Evolutionary conservation across 257 asterid species (phyloP).

Genomic region (Przewalskia tangutica): DNA sequence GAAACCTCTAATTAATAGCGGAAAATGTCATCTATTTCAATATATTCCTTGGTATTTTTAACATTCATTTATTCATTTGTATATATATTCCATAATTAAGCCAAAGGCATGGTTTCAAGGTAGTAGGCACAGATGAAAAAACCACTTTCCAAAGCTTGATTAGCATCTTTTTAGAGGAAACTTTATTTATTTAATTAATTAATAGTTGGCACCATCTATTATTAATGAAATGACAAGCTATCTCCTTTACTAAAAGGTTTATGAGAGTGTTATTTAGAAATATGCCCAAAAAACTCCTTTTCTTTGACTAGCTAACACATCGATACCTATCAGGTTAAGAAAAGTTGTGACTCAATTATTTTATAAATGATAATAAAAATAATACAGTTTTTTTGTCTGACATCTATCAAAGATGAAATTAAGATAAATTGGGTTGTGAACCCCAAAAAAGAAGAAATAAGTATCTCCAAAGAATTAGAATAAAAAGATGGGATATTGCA

Average conservation of each 20-base stretch:
- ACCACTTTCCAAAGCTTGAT: background rate
- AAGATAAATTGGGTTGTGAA: background rate
- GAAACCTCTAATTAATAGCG: background rate
- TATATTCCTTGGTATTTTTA: too few relatives aligned
- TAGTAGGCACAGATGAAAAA: background rate
- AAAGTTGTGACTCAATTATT: background rate
- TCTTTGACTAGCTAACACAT: background rate
- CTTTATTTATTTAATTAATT: background rate
- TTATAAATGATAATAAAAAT: background rate
- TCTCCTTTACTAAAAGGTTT: background rate
- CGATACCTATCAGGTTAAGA: background rate
- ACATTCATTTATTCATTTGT: background rate
- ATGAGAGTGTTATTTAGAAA: background rate
- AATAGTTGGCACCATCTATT: background rate
- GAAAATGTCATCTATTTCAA: background rate
- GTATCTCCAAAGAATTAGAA: background rate
- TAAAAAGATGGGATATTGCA: background rate
- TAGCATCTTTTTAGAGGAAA: background rate
- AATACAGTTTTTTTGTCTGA: slow-evolving; percentile 3
- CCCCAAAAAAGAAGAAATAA: slow-evolving; percentile 2
- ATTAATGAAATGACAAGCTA: slow-evolving; percentile 2
- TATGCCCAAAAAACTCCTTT: background rate
- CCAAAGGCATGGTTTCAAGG: slow-evolving; percentile 1
- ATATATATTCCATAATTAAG: background rate
- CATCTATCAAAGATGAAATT: slow-evolving; percentile 5